Evolutionary conservation across 345 rosid species (phyloP).

Genomic region (Eucalyptus cloeziana): DNA sequence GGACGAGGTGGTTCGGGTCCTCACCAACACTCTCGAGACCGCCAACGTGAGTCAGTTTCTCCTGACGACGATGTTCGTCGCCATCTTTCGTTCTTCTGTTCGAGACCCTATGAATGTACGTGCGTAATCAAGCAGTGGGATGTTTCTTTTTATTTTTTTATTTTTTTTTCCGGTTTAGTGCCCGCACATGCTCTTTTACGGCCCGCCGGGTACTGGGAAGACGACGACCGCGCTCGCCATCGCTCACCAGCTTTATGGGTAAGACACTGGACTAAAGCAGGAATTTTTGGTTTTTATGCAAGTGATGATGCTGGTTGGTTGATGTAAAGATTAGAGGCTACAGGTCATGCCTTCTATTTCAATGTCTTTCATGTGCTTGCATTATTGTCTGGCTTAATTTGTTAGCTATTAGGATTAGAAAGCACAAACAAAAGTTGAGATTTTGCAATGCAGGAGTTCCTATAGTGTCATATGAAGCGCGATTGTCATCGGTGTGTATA

Average conservation of each 20-base stretch:
- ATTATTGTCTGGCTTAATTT: background rate
- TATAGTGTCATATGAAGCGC: no score
- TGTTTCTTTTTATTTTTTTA: background rate
- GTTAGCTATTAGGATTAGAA: background rate
- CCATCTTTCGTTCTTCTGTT: background rate
- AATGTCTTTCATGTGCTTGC: background rate
- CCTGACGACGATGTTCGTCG: background rate
- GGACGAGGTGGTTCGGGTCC: conserved; percentile 97
- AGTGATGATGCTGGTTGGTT: background rate
- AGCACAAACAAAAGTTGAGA: background rate
- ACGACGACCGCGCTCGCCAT: conserved; percentile 96
- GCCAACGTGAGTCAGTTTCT: conserved; percentile 19
- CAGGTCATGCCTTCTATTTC: background rate
- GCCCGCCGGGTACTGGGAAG: conserved; percentile 96
- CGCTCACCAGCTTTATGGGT: conserved; percentile 92
- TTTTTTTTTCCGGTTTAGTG: conserved; percentile 25
- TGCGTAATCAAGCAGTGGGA: background rate
- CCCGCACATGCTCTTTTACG: conserved; percentile 96
- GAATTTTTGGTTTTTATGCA: background rate
- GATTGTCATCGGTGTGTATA: background rate
- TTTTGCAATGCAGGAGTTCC: no score
- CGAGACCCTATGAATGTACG: background rate
- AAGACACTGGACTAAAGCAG: background rate
- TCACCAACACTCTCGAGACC: conserved; percentile 91
- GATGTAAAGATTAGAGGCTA: background rate